phyloP scores from a whole-genome alignment of 495 filamentous ascomycete species.

The Penicillium nucicola region DNA sequence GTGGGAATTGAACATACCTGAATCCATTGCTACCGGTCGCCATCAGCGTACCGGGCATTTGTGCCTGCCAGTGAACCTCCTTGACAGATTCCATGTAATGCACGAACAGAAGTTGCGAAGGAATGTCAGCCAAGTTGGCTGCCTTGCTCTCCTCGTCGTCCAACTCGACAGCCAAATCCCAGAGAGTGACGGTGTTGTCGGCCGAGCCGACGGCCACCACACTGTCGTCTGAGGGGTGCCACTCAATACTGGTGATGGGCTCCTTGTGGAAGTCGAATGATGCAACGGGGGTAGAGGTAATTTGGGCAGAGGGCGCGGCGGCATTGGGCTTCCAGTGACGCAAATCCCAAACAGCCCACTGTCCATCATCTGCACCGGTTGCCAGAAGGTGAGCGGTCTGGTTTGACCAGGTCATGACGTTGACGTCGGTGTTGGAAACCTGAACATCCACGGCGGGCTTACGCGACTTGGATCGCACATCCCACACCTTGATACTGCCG shows the following conservation, averaged over 20 bases:
- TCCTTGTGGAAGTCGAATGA: slow-evolving; percentile 92
- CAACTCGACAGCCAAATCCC: slow-evolving; percentile 94
- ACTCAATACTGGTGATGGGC: slow-evolving; percentile 93
- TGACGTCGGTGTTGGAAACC: slow-evolving; percentile 81
- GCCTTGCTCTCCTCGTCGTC: slow-evolving; percentile 96
- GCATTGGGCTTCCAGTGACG: slow-evolving; percentile 81
- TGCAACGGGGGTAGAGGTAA: slow-evolving; percentile 67
- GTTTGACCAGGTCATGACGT: slow-evolving; percentile 91
- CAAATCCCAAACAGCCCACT: slow-evolving; percentile 95
- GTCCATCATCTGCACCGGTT: slow-evolving; percentile 89
- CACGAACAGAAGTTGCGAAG: slow-evolving; percentile 91
- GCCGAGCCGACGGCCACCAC: slow-evolving; percentile 90
- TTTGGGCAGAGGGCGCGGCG: slow-evolving; percentile 35
- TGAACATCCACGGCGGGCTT: slow-evolving; percentile 81
- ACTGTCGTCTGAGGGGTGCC: slow-evolving; percentile 95
- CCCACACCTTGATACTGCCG: slow-evolving; percentile 93
- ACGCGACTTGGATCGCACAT: slow-evolving; percentile 82
- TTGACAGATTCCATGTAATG: slow-evolving; percentile 94
- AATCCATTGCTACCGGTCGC: slow-evolving; percentile 87
- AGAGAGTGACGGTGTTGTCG: slow-evolving; percentile 90
- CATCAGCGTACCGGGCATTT: slow-evolving; percentile 88
- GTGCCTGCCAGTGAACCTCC: slow-evolving; percentile 94
- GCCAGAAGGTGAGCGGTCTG: slow-evolving; percentile 85
- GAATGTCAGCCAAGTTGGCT: slow-evolving; percentile 82
- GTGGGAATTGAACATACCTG: slow-evolving; percentile 53